A percentile compares a stretch with the other conserved stretches of the same genome.
phyloP scores from a whole-genome alignment of 495 filamentous ascomycete species.

The Penicillium goetzii region DNA sequence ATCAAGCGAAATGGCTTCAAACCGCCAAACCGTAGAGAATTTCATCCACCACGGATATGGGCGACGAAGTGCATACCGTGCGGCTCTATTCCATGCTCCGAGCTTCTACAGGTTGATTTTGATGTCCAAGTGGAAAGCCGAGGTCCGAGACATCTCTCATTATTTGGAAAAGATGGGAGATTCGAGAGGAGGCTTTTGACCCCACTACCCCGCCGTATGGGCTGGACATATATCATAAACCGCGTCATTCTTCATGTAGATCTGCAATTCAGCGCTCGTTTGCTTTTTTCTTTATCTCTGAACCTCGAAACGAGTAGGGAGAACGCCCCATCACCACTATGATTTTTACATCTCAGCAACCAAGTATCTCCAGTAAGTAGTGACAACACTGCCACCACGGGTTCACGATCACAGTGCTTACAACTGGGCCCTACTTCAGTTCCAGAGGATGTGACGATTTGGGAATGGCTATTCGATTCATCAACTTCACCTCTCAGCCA shows the following conservation, averaged over 20 bases:
- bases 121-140: background rate
- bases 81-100: background rate
- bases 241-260: background rate
- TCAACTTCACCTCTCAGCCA: slow-evolving; percentile 46
- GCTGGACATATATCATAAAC: background rate
- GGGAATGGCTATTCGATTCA: slow-evolving; percentile 65
- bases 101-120: background rate
- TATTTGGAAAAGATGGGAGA: background rate
- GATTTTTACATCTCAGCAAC: slow-evolving; percentile 16
- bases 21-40: background rate
- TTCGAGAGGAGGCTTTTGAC: background rate
- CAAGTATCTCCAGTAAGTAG: slow-evolving; percentile 8
- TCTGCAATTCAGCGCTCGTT: background rate
- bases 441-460: slow-evolving; percentile 56
- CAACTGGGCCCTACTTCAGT: slow-evolving; percentile 34
- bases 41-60: background rate
- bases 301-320: background rate
- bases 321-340: background rate
- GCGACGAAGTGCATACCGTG: background rate
- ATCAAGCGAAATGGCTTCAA: background rate
- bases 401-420: background rate
- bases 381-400: background rate
- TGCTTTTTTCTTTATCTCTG: background rate
- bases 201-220: background rate
- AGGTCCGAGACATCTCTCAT: background rate